Evolutionary conservation across 2,329 filamentous ascomycete species (phyloP).

Genomic region (Lanzia echinophila): DNA sequence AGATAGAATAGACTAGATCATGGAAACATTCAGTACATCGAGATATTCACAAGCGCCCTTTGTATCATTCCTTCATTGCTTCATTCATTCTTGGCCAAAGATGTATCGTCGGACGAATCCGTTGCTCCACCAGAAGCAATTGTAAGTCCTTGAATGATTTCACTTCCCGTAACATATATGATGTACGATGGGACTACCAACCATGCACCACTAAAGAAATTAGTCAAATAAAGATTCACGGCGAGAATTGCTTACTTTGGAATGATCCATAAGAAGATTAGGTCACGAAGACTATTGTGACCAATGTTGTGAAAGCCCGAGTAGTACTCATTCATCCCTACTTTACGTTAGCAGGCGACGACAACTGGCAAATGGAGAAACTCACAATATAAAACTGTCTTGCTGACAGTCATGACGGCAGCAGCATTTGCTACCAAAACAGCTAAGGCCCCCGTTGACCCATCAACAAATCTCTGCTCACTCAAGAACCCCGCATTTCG

Average conservation of each 20-base stretch:
- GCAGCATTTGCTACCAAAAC: slow-evolving; percentile 52
- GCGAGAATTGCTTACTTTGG: slow-evolving; percentile 51
- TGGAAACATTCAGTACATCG: too few relatives aligned
- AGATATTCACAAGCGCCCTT: neutral
- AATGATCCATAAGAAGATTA: slow-evolving; percentile 56
- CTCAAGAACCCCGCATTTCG: slow-evolving; percentile 37
- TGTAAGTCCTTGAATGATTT: slow-evolving; percentile 55
- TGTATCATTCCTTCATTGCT: neutral
- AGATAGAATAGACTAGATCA: too few relatives aligned
- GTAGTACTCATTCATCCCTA: slow-evolving; percentile 54
- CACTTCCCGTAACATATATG: slow-evolving; percentile 50
- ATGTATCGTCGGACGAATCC: slow-evolving; percentile 19
- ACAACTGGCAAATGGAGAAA: slow-evolving; percentile 12
- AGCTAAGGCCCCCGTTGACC: slow-evolving; percentile 46
- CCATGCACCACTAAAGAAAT: slow-evolving; percentile 49
- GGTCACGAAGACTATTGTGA: slow-evolving; percentile 48
- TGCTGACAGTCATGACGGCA: slow-evolving; percentile 58
- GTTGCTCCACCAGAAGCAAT: slow-evolving; percentile 32
- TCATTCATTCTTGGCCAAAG: slow-evolving; percentile 16
- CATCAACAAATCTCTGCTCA: slow-evolving; percentile 44
- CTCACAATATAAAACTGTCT: slow-evolving; percentile 62
- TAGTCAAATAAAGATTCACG: slow-evolving; percentile 3
- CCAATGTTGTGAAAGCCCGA: slow-evolving; percentile 54
- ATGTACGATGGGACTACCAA: slow-evolving; percentile 57
- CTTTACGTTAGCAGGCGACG: slow-evolving; percentile 4